phyloP scores from a whole-genome alignment of 495 filamentous ascomycete species.

The Neurospora tetraspora region DNA sequence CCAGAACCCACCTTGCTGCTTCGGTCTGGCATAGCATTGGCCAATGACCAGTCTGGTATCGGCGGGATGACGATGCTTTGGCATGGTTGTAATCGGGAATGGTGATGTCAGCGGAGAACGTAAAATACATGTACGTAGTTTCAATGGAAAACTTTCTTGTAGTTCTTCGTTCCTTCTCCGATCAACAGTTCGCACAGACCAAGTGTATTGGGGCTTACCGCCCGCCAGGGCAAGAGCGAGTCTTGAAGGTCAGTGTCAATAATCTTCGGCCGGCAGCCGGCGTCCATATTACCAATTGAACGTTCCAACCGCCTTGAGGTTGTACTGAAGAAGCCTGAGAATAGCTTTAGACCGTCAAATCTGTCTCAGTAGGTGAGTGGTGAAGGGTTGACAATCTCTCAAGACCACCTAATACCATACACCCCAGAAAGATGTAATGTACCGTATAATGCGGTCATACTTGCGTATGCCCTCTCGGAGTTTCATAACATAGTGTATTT shows the following conservation, averaged over 20 bases:
- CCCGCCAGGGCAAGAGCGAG: not conserved
- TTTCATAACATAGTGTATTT: not conserved
- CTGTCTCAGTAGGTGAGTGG: not conserved
- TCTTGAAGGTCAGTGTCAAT: not conserved
- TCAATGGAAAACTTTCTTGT: not conserved
- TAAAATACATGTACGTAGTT: not conserved
- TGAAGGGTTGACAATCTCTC: not conserved
- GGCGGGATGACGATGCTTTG: not conserved
- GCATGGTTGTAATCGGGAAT: not conserved
- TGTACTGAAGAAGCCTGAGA: not conserved
- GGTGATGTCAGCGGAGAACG: not conserved
- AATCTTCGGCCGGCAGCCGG: not conserved
- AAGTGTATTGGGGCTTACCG: not conserved
- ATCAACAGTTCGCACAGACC: not conserved
- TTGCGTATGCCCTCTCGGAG: not conserved
- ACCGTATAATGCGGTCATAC: not conserved
- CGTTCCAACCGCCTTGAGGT: not conserved
- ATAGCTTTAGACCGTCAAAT: not conserved
- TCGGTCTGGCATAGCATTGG: not conserved
- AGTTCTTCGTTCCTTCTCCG: not conserved
- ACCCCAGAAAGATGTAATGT: not conserved
- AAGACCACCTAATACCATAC: not conserved
- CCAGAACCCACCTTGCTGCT: not conserved
- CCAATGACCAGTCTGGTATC: not conserved
- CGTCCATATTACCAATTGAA: not conserved